These are phyloP conservation scores for Colletotrichum destructivum DNA, from an alignment of 2,329 filamentous ascomycete species.

Conservation along the genomic window DNA sequence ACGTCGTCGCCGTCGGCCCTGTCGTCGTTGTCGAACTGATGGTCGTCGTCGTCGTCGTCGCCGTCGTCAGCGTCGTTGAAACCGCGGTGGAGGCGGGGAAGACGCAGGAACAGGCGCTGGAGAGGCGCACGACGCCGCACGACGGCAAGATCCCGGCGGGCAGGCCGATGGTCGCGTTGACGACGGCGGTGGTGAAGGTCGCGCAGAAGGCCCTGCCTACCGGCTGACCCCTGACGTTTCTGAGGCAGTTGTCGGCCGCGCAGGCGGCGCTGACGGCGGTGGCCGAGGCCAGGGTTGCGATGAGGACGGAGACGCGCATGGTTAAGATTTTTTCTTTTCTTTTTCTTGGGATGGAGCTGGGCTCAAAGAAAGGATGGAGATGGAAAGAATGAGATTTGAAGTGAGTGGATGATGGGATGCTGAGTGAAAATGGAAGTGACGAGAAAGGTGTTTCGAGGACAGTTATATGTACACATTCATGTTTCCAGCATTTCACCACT, in stretches of 20 bases:
- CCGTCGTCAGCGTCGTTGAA: no score
- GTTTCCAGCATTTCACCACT: background rate
- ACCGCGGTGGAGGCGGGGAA: background rate
- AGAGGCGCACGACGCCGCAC: background rate
- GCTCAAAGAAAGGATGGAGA: background rate
- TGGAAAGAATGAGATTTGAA: background rate
- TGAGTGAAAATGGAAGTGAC: background rate
- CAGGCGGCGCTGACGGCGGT: background rate
- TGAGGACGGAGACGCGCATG: background rate
- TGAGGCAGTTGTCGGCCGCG: slow-evolving; percentile 1
- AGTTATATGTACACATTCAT: background rate
- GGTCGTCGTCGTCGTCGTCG: no score
- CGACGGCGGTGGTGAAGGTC: background rate
- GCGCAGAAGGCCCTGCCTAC: slow-evolving; percentile 3
- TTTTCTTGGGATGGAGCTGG: background rate
- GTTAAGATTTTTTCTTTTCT: background rate
- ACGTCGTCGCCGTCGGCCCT: no score
- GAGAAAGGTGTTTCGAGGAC: background rate
- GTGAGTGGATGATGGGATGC: background rate
- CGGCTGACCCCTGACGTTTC: background rate
- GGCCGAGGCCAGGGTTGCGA: background rate
- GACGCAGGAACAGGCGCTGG: background rate
- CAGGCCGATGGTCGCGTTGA: background rate
- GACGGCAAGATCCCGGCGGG: background rate
- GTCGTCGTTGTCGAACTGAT: no score